phyloP scores from a whole-genome alignment of 345 rosid species.

The Acer saccharum region DNA sequence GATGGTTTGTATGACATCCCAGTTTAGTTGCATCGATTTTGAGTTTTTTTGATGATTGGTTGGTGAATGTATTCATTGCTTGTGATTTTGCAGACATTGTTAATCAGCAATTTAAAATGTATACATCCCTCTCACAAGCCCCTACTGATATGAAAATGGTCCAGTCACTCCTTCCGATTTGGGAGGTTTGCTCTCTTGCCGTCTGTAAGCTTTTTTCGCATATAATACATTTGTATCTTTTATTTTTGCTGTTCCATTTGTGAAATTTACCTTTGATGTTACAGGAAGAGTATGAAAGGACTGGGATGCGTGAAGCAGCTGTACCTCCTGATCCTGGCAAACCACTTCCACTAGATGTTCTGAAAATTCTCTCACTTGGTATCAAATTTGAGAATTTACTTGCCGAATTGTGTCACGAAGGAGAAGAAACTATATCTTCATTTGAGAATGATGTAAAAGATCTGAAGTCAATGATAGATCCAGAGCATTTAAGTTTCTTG shows the following conservation, averaged over 20 bases:
- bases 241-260: conserved; percentile 23
- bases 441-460: conserved; percentile 29
- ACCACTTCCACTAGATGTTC: conserved; percentile 65
- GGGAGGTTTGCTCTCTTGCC: conserved; percentile 72
- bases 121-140: conserved; percentile 75
- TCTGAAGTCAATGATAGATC: conserved; percentile 30
- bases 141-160: conserved; percentile 83
- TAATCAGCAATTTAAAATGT: conserved; percentile 66
- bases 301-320: conserved; percentile 55
- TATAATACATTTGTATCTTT: neutral
- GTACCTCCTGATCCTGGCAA: conserved; percentile 69
- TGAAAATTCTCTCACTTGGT: conserved; percentile 60
- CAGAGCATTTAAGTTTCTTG: conserved; percentile 28
- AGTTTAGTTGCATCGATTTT: neutral
- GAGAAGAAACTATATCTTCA: conserved; percentile 27
- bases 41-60: conserved; percentile 17
- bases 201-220: conserved; percentile 9
- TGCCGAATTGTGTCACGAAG: conserved; percentile 38
- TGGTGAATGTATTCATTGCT: conserved; percentile 14
- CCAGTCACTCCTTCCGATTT: conserved; percentile 91
- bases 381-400: conserved; percentile 53
- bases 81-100: conserved; percentile 65
- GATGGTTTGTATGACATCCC: conserved; percentile 55
- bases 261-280: conserved; percentile 22
- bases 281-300: conserved; percentile 90